These are phyloP conservation scores for Fraxinus angustifolia DNA, from an alignment of 305 asterid species.

Conservation along the genomic window DNA sequence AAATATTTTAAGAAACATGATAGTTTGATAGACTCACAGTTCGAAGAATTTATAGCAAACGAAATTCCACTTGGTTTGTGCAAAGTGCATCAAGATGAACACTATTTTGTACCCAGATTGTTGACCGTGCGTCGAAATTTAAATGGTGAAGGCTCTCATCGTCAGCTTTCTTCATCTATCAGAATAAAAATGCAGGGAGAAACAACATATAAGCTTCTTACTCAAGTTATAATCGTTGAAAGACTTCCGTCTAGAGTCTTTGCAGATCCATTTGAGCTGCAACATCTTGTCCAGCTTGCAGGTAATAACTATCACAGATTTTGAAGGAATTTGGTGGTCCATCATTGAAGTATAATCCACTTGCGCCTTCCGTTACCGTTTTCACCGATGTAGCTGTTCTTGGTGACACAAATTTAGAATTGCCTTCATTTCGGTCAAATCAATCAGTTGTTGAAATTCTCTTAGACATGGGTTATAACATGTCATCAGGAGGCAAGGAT, in stretches of 20 bases:
- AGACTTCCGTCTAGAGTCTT: conserved; percentile 76
- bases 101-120: conserved; percentile 24
- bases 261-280: conserved; percentile 91
- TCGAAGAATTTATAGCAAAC: conserved; percentile 40
- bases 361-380: not conserved
- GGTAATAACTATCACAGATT: conserved; percentile 38
- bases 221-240: conserved; percentile 47
- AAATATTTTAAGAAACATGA: conserved; percentile 44
- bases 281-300: conserved; percentile 64
- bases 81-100: conserved; percentile 27
- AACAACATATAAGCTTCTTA: conserved; percentile 24
- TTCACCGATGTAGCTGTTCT: conserved; percentile 32
- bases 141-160: conserved; percentile 89
- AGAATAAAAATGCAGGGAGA: conserved; percentile 34
- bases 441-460: too few relatives aligned
- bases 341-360: not conserved
- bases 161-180: conserved; percentile 52
- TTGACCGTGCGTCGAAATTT: conserved; percentile 35
- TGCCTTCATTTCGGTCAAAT: too few relatives aligned
- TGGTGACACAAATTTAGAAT: conserved; percentile 82
- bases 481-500: too few relatives aligned
- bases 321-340: not conserved
- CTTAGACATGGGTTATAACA: too few relatives aligned
- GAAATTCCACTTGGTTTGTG: conserved; percentile 39
- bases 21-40: conserved; percentile 38